Base-by-base conservation (phyloP, 345 rosid species). In the Cardiospermum halicacabum region DNA sequence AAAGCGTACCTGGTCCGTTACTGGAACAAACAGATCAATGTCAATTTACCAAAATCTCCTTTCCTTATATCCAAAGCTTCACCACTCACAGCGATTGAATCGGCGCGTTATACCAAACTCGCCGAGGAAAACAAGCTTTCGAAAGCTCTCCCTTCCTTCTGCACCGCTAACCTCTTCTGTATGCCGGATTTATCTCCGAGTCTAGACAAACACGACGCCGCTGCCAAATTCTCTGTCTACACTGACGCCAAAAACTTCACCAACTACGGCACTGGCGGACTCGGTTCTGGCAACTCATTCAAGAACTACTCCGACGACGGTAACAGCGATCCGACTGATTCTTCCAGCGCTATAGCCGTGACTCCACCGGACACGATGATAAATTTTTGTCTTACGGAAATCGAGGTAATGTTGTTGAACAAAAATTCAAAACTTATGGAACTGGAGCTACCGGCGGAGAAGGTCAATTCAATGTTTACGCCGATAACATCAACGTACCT, bases 111-210 rank as follows among this genome's bases (percentile, higher is more conserved):
- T 68, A 8, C 92, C 32, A 88, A 88, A 78, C 87, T 88, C 74
- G 94, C 97, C 30, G 49, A 84, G 24, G 47, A n/a, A n/a, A n/a
- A n/a, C n/a, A n/a, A n/a, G n/a, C n/a, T n/a, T n/a, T n/a, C n/a
- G n/a, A n/a, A n/a, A n/a, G n/a, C n/a, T n/a, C n/a, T n/a, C n/a
- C n/a, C n/a, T n/a, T n/a, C n/a, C n/a, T n/a, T n/a, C 75, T 76
- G 89, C 75, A 68, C 92, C 56, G 98, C 98, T 0, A 76, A 79
- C 10, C 96, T 90, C 56, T 83, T 92, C 71, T 92, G 98, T 78
- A 88, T 92, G 80, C 87, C 93, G 5, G 84, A 86, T 27, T 74
- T 86, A 40, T 21, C 69, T 0, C 62, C 78, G 3, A 78, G 78
- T 26, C 80, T 72, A 7, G 85, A 80, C 51, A 78, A 77, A 13